Evolutionary conservation across 1,139 yeast genomes (phyloP), one percentile per base, ranked within the genome.

Genomic region (Debaryomyces psychrophilus): DNA sequence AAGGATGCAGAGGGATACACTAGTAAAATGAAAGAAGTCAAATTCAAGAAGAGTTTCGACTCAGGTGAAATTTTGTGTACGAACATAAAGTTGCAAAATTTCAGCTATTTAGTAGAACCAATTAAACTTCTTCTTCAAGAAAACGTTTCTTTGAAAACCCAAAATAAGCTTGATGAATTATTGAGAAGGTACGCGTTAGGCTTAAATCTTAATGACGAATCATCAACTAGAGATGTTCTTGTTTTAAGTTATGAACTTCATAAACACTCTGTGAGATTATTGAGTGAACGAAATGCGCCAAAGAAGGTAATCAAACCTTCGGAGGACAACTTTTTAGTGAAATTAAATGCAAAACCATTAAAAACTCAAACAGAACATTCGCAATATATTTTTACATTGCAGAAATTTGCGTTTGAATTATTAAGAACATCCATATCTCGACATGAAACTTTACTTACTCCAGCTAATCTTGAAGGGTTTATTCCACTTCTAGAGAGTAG

Each of bases 1-100:
- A 93, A 95, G 62, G 99, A 93, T 55, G 92, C 95, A 12, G 97
- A 90, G 52, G 97, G 92, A 23, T 93, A 93, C 60, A 82, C 81
- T 44, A 85, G 90, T 43, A 85, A 85, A 51, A 88, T 90, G 85
- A 89, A 87, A 58, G 99, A 93, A 71, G 95, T 93, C 35, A 90
- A 89, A 60, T 85, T 83, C 56, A 89, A 89, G 59, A 90, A 89
- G 67, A 87, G 97, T 73, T 87, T 73, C 61, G 98, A 93, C 56
- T 84, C 95, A 5, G 95, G 86, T 33, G 96, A 92, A 64, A 70
- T 90, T 17, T 61, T 92, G 41, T 79, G 96, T 0, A 66, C 82
- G 6, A 82, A 84, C 58, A 79, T 92, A 36, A 70, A 79, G n/a
- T 69, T 92, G 50, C 64, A 74, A 5, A 67, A 72, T 39, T 88